Evolutionary conservation across 192 early-diverging fungal species (phyloP).

Genomic region (Coemansia sp.): DNA sequence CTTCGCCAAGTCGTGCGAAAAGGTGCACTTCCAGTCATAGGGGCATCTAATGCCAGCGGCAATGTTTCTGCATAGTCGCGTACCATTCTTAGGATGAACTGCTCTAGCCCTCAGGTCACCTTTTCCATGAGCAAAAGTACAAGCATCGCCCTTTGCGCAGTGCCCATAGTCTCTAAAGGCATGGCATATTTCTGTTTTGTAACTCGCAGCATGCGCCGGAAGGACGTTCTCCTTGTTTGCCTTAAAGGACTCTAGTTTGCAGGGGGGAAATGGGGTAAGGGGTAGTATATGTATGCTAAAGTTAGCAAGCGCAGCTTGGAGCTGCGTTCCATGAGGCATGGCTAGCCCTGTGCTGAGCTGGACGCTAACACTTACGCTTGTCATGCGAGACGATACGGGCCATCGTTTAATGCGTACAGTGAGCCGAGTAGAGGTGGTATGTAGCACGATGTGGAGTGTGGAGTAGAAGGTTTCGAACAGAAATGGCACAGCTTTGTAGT

Average conservation of each 20-base stretch:
- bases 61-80: slow-evolving; percentile 31
- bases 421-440: no score
- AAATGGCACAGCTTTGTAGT: no score
- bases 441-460: no score
- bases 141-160: slow-evolving; percentile 25
- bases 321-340: no score
- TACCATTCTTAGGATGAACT: slow-evolving; percentile 36
- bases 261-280: background rate
- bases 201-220: slow-evolving; percentile 9
- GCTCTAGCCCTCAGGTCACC: slow-evolving; percentile 20
- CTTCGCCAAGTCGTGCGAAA: slow-evolving; percentile 17
- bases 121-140: slow-evolving; percentile 42
- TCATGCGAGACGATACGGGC: no score
- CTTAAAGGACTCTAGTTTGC: no score
- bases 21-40: slow-evolving; percentile 46
- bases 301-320: no score
- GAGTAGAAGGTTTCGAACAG: no score
- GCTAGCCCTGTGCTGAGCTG: no score
- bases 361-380: no score
- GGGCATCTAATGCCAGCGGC: slow-evolving; percentile 14
- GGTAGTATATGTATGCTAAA: no score
- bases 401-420: no score
- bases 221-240: background rate
- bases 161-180: background rate
- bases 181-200: slow-evolving; percentile 40